These are phyloP conservation scores for Ramaria sp. DNA, from an alignment of 768 basidiomycete genomes.

Conservation along the genomic window DNA sequence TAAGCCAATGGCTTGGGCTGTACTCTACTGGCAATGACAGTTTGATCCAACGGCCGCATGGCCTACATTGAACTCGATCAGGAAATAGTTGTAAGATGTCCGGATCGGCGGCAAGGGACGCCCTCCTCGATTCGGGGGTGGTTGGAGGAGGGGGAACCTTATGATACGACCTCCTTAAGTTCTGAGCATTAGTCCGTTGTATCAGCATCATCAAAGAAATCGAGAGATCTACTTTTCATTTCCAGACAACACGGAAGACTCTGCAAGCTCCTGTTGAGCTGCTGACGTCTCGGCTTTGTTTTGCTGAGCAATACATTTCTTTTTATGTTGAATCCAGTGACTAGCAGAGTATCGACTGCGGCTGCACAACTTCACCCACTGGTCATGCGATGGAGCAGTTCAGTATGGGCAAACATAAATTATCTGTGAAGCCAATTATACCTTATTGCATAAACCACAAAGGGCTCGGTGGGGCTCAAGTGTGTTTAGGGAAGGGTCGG, in stretches of 20 bases:
- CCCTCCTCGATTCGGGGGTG: neutral
- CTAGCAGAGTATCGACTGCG: slow-evolving; percentile 8
- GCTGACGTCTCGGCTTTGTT: neutral
- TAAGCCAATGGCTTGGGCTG: neutral
- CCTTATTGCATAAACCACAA: slow-evolving; percentile 5
- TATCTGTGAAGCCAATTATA: neutral
- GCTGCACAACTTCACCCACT: slow-evolving; percentile 7
- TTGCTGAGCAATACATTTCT: neutral
- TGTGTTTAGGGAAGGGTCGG: neutral
- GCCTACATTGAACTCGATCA: slow-evolving; percentile 1
- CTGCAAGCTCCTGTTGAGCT: no score
- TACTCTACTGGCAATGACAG: neutral
- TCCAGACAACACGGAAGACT: neutral
- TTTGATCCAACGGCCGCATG: neutral
- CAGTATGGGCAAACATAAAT: no score
- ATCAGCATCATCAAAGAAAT: neutral
- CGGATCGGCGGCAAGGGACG: neutral
- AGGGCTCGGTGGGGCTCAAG: slow-evolving; percentile 5
- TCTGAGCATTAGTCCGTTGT: neutral
- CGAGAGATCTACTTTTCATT: neutral
- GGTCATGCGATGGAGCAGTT: no score
- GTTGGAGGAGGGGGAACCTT: neutral
- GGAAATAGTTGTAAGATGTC: neutral
- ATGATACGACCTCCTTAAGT: neutral
- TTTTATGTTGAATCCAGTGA: slow-evolving; percentile 8